These are phyloP conservation scores for Diaporthe sp. DNA, from an alignment of 2,329 filamentous ascomycete genomes.

Conservation along the genomic window DNA sequence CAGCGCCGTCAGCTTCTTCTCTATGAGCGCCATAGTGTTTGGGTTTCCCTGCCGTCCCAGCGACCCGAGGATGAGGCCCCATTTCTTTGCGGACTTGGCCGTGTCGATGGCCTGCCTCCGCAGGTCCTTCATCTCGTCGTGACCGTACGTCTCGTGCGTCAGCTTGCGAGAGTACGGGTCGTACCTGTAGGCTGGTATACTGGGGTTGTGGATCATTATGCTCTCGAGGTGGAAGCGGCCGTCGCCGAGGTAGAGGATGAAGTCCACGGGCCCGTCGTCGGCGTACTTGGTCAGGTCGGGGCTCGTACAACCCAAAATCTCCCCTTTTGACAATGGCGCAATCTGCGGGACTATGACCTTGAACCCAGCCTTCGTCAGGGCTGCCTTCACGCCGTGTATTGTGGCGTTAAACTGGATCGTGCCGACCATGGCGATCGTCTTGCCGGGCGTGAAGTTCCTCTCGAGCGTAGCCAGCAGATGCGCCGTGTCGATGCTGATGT, in stretches of 20 bases:
- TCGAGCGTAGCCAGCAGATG: conserved; percentile 90
- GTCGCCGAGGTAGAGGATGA: conserved; percentile 91
- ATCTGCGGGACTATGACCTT: conserved; percentile 91
- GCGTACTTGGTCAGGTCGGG: conserved; percentile 62
- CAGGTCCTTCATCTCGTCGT: conserved; percentile 89
- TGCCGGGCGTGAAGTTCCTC: conserved; percentile 87
- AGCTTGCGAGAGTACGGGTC: conserved; percentile 95
- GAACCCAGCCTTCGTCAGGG: conserved; percentile 87
- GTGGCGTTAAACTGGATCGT: conserved; percentile 99
- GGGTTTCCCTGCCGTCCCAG: conserved; percentile 96
- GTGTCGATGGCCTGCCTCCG: conserved; percentile 82
- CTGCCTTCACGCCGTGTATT: conserved; percentile 84
- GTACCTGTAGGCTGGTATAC: conserved; percentile 92
- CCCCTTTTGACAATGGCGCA: conserved; percentile 90
- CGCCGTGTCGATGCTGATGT: conserved; percentile 93
- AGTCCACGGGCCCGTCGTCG: conserved; percentile 67
- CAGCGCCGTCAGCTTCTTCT: conserved; percentile 77
- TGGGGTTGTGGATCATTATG: conserved; percentile 98
- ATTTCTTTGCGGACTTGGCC: conserved; percentile 84
- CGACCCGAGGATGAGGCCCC: conserved; percentile 94
- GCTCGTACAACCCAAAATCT: conserved; percentile 97
- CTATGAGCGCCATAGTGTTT: conserved; percentile 89
- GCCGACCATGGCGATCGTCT: conserved; percentile 92
- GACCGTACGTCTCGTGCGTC: conserved; percentile 91
- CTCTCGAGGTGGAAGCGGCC: conserved; percentile 97